Conservation (phyloP, 139 green algal species). For the Limnomonas spitsbergensis region DNA sequence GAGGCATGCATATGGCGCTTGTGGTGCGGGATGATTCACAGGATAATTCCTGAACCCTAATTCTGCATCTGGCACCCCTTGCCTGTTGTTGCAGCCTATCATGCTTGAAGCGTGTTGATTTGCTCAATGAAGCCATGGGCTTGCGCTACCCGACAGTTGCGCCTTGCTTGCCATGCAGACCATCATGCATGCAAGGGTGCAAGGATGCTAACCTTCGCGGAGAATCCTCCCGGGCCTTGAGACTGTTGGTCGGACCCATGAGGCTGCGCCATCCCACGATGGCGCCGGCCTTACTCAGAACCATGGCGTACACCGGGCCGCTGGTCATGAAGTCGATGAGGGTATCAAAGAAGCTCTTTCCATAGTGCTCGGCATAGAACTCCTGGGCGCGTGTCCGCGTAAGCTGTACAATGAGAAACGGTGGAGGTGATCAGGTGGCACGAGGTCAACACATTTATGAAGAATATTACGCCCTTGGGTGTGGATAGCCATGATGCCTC, state of each 20-base stretch:
- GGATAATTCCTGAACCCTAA: no score
- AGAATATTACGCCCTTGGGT: no score
- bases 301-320: conserved; percentile 66
- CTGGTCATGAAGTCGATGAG: conserved; percentile 79
- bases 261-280: conserved; percentile 67
- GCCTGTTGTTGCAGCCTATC: no score
- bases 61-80: no score
- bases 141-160: no score
- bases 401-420: neutral
- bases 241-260: conserved; percentile 75
- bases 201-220: conserved; percentile 47
- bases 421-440: neutral
- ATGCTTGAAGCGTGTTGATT: no score
- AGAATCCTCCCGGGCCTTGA: conserved; percentile 50
- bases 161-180: no score
- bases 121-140: no score
- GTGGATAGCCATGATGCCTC: neutral
- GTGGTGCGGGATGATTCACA: neutral
- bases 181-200: no score
- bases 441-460: neutral
- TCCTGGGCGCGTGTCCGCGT: conserved; percentile 41
- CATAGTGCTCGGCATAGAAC: conserved; percentile 82
- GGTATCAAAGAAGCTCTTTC: conserved; percentile 68
- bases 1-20: neutral
- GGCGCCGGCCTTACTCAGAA: conserved; percentile 60